Evolutionary conservation across 164 flowering plant species (phyloP), one percentile per base, ranked within the genome.

Genomic region (Pachysandra terminalis): DNA sequence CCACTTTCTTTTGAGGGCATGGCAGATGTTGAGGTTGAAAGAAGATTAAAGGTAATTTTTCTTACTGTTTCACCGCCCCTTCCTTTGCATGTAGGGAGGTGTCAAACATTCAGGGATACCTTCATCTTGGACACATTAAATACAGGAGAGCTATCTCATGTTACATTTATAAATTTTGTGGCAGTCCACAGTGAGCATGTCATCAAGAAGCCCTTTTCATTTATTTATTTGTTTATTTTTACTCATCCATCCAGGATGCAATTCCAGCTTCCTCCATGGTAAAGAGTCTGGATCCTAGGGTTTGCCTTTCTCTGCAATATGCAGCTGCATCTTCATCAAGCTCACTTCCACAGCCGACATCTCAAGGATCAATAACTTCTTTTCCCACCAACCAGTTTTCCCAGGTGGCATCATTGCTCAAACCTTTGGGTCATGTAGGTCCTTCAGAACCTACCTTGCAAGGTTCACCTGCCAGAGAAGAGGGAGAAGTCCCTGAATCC

Each of bases 401-500:
- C 56, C 87, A 73, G 61, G 71, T 73, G 17, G 70, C 73, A 66
- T 60, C 91, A 57, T 67, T 77, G 32, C 79, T 75, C 64, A 89
- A 85, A 69, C 85, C 84, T 28, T 21, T 84, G 70, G 79, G 73
- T 73, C 85, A 75, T 61, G 75, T 73, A 49, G 72, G 73, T 54
- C 79, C 77, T 60, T 64, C 74, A 61, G 97, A 95, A 65, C 73
- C 82, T 55, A 87, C 81, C 81, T 71, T 84, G 81, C 96, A 89
- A 61, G 76, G 78, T 80, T 94, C 98, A 74, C 96, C 97, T 80
- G 93, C 89, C 35, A 87, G 96, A 75, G 99, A 95, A 81, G 99
- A 95, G 77, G 99, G 99, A 64, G 99, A 95, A 74, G 97, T 95
- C 56, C 96, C 96, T 9, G 99, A 92, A 80, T 92, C 97, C 63